Conservation (phyloP, 2,329 filamentous ascomycete species). For the Scedosporium minutisporum region DNA sequence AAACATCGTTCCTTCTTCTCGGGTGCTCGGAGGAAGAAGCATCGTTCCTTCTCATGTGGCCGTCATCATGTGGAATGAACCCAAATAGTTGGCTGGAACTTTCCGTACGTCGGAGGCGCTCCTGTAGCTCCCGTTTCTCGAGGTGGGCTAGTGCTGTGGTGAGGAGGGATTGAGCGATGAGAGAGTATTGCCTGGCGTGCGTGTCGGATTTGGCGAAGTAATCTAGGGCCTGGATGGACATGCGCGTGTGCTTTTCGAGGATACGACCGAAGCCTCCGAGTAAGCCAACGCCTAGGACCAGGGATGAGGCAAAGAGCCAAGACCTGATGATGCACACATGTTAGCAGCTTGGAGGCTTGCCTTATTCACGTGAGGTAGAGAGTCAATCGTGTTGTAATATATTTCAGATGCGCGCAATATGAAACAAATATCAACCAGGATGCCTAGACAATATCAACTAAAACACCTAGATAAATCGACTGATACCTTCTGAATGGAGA, state of each 20-base stretch:
- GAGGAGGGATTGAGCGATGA: constrained; percentile 42
- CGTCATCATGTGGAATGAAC: constrained; percentile 26
- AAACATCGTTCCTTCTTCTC: too few relatives aligned
- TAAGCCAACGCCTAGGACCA: constrained; percentile 41
- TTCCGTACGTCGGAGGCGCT: constrained; percentile 36
- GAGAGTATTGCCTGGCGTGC: constrained; percentile 42
- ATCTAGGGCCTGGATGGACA: constrained; percentile 37
- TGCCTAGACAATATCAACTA: background rate
- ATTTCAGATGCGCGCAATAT: too few relatives aligned
- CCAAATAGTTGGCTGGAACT: constrained; percentile 43
- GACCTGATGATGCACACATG: constrained; percentile 23
- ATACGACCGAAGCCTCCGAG: constrained; percentile 42
- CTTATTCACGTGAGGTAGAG: too few relatives aligned
- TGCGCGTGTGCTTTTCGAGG: constrained; percentile 38
- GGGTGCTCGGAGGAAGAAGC: too few relatives aligned
- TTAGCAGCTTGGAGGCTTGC: background rate
- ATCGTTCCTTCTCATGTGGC: constrained; percentile 3
- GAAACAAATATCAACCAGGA: too few relatives aligned
- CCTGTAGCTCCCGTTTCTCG: constrained; percentile 35
- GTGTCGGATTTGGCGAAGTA: constrained; percentile 39
- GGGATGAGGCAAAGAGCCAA: constrained; percentile 43
- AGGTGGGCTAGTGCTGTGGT: constrained; percentile 35
- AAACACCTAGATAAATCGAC: too few relatives aligned
- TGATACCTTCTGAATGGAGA: too few relatives aligned
- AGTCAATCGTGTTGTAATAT: too few relatives aligned